These are phyloP conservation scores for Fraxinus nigra DNA, from an alignment of 305 asterid species.

Conservation along the genomic window DNA sequence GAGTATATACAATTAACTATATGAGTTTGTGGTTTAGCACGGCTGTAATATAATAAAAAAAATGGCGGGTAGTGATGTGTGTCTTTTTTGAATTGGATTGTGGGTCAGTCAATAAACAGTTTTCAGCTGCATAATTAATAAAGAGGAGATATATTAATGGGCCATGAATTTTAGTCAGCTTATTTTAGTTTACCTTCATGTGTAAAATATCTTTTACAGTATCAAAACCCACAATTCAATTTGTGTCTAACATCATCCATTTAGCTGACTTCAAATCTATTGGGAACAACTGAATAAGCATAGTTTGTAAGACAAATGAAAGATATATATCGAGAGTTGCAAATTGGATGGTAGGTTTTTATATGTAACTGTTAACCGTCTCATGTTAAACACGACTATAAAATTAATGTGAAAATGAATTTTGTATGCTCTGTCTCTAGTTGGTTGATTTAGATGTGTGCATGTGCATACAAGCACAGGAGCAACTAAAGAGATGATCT, in stretches of 20 bases:
- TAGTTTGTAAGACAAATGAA: not conserved
- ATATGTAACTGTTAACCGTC: conserved; percentile 61
- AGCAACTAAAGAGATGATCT: not conserved
- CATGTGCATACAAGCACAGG: not conserved
- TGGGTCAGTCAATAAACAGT: not conserved
- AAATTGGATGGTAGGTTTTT: not conserved
- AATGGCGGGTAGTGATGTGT: not conserved
- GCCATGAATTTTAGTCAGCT: not conserved
- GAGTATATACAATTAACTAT: not conserved
- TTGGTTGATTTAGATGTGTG: not conserved
- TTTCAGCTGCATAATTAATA: not conserved
- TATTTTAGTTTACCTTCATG: not conserved
- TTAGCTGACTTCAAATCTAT: not conserved
- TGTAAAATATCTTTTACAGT: not conserved
- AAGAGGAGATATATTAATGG: not conserved
- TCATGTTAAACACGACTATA: not conserved
- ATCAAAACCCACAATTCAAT: not conserved
- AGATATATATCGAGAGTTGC: not conserved
- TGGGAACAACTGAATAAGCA: not conserved
- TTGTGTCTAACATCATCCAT: not conserved
- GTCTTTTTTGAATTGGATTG: not conserved
- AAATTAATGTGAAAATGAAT: not conserved
- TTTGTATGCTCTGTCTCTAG: not conserved
- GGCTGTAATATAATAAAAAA: not conserved
- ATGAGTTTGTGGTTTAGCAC: not conserved